These are phyloP conservation scores for Fusarium sp. DNA, from an alignment of 2,329 filamentous ascomycete genomes.

Conservation along the genomic window DNA sequence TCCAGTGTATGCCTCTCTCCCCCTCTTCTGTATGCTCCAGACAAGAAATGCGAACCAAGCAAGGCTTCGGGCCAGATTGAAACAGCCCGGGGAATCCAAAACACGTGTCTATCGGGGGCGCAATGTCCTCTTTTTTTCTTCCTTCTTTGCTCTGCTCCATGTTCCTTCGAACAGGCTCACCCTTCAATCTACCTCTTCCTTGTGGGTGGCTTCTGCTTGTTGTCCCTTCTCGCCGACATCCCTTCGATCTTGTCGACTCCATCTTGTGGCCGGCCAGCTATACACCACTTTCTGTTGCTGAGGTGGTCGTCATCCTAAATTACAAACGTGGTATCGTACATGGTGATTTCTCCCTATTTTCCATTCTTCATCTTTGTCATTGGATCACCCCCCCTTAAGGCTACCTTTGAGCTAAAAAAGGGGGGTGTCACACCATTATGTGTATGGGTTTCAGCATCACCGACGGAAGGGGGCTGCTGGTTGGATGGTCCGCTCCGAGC, in stretches of 20 bases:
- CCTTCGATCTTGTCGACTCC: background rate
- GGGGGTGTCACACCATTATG: background rate
- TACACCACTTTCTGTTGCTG: conserved; percentile 19
- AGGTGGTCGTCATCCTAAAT: conserved; percentile 35
- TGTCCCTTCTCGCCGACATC: conserved; percentile 1
- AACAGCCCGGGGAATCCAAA: conserved; percentile 37
- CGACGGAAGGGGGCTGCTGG: background rate
- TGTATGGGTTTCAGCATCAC: background rate
- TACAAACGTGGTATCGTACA: conserved; percentile 46
- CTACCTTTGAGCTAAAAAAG: background rate
- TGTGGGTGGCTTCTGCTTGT: background rate
- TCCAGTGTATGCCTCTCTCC: conserved; percentile 17
- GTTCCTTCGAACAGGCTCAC: background rate
- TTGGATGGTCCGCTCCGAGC: conserved; percentile 3
- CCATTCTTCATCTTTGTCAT: conserved; percentile 16
- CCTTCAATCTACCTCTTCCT: conserved; percentile 1
- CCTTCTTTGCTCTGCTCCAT: conserved; percentile 15
- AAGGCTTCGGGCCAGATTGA: conserved; percentile 29
- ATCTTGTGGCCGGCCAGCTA: conserved; percentile 22
- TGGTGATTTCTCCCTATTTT: conserved; percentile 20
- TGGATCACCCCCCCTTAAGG: background rate
- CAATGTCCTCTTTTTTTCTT: conserved; percentile 6
- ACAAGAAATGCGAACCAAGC: conserved; percentile 35
- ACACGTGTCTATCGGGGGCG: conserved; percentile 31
- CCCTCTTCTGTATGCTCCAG: conserved; percentile 19